Base-by-base conservation (phyloP, 1,284 basidiomycete species). In the Sanghuangporus weigelae region DNA sequence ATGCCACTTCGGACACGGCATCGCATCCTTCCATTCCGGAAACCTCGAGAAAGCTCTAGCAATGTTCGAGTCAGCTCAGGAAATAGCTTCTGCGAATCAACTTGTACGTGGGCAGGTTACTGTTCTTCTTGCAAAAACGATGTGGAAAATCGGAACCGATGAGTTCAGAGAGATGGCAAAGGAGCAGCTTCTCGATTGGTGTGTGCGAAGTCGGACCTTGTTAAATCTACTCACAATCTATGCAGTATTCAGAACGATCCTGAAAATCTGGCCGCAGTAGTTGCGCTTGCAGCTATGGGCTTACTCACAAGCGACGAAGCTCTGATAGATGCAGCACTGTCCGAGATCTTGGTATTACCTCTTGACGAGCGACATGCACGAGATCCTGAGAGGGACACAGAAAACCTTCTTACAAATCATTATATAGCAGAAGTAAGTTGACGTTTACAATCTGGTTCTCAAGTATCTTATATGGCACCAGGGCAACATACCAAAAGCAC, bases 131-230 rank as follows among this genome's bases (percentile, higher is more conserved):
- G 85, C 92, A 3, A 86, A 94, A 71, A 86, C 86, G 2, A 80
- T 96, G 63, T 96, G 94, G 92, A 84, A 86, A 6, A 80, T 90
- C 16, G 89, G 87, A 8, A 85, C 84, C 0, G 83, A 87, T 10
- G 94, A 94, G 51, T 86, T 83, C 19, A 82, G 79, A 64, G 93
- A 95, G 65, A 82, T 80, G 14, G 92, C 93, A 4, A 93, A 95
- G 75, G 79, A 81, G n/a, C 84, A 88, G 66, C 78, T 96, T 42
- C 78, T 98, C 63, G 90, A 95, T 72, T 91, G 90, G 95, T 95
- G 67, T 69, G 83, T 77, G 12, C 14, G 4, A 26, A 54, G 53
- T 58, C n/a, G 31, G 40, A 51, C 19, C 67, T 16, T n/a, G 50
- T 40, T 31, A 57, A 58, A 5, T 66, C 38, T 21, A 50, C 42